Conservation (phyloP, 2,329 filamentous ascomycete genomes). For the Fusarium tuaranense region DNA sequence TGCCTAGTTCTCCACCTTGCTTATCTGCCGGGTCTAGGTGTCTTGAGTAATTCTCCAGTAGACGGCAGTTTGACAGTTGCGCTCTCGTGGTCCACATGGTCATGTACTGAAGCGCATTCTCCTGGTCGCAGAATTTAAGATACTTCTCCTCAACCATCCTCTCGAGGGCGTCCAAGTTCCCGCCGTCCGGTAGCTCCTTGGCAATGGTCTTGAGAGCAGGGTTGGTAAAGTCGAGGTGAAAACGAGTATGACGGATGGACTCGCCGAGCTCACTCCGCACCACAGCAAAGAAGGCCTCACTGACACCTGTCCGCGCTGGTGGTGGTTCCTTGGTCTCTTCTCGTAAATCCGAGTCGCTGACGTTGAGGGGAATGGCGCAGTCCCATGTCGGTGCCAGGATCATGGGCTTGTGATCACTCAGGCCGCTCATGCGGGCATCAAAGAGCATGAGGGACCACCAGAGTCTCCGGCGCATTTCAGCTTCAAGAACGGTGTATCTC, state of each 20-base stretch:
- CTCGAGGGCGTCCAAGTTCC: slow-evolving; percentile 51
- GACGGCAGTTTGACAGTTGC: slow-evolving; percentile 59
- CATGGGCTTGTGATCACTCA: slow-evolving; percentile 53
- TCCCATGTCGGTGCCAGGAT: slow-evolving; percentile 54
- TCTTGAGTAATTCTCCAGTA: slow-evolving; percentile 61
- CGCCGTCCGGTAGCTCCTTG: slow-evolving; percentile 32
- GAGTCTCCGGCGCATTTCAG: slow-evolving; percentile 69
- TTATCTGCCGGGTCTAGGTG: slow-evolving; percentile 30
- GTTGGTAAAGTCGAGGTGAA: slow-evolving; percentile 51
- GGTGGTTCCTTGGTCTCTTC: slow-evolving; percentile 54
- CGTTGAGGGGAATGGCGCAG: slow-evolving; percentile 56
- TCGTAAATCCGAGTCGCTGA: slow-evolving; percentile 60
- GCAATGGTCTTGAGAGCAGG: slow-evolving; percentile 47
- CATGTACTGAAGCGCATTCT: slow-evolving; percentile 56
- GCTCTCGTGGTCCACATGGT: slow-evolving; percentile 53
- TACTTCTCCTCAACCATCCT: slow-evolving; percentile 59
- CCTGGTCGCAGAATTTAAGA: slow-evolving; percentile 54
- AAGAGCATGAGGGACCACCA: slow-evolving; percentile 72
- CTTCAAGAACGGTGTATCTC: slow-evolving; percentile 56
- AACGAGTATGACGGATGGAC: slow-evolving; percentile 49
- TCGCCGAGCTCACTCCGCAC: slow-evolving; percentile 56
- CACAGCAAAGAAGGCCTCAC: slow-evolving; percentile 57
- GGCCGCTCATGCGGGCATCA: slow-evolving; percentile 67
- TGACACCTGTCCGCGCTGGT: slow-evolving; percentile 43
- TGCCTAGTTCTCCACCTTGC: slow-evolving; percentile 45